Evolutionary conservation across 2,329 filamentous ascomycete genomes (phyloP).

Genomic region (Curvularia hawaiiensis): DNA sequence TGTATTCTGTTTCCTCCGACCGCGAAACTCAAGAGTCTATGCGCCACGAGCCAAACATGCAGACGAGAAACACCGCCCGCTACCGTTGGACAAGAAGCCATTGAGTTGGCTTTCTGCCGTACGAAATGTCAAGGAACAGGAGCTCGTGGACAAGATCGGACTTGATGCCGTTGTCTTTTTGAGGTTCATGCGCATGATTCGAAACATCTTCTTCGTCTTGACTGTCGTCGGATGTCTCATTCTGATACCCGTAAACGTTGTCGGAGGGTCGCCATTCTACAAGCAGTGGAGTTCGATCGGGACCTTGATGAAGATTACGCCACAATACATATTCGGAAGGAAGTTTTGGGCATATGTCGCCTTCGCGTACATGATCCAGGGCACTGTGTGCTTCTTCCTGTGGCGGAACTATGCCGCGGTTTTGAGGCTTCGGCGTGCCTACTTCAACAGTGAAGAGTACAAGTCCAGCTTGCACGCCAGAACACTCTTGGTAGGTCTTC

Average conservation of each 20-base stretch:
- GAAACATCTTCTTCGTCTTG: constrained; percentile 83
- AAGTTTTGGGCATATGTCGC: constrained; percentile 65
- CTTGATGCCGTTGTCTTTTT: constrained; percentile 91
- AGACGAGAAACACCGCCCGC: constrained; percentile 86
- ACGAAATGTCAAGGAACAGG: constrained; percentile 74
- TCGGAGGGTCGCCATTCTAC: constrained; percentile 43
- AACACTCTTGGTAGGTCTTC: constrained; percentile 57
- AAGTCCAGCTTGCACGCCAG: constrained; percentile 81
- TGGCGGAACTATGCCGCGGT: constrained; percentile 89
- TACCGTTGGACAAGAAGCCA: constrained; percentile 80
- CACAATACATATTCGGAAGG: constrained; percentile 57
- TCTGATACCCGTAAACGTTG: constrained; percentile 78
- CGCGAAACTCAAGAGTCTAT: constrained; percentile 89
- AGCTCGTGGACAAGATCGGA: constrained; percentile 80
- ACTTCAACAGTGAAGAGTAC: constrained; percentile 86
- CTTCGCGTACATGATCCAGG: constrained; percentile 68
- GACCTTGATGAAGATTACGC: constrained; percentile 60
- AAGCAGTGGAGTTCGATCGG: constrained; percentile 36
- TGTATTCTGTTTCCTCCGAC: constrained; percentile 85
- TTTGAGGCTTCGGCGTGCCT: constrained; percentile 70
- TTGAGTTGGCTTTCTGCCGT: constrained; percentile 86
- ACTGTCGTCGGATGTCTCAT: constrained; percentile 74
- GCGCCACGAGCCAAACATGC: constrained; percentile 93
- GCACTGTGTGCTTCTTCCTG: constrained; percentile 76
- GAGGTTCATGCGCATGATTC: constrained; percentile 84